These are phyloP conservation scores for Elongisporangium undulatum DNA, from an alignment of 352 stramenopile species.

Conservation along the genomic window DNA sequence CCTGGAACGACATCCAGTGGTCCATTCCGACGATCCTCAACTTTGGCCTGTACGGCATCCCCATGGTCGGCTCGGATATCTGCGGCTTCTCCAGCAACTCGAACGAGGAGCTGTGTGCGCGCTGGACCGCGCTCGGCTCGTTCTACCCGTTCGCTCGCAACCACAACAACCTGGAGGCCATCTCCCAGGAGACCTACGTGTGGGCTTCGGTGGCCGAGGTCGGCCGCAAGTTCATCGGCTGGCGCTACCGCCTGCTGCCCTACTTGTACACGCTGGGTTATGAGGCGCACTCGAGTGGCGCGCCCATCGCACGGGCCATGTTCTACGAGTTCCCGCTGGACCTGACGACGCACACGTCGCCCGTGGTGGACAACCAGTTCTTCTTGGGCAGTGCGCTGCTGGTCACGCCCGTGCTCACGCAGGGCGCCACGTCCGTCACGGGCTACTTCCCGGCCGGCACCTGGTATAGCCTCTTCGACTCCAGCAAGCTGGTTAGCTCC, in stretches of 20 bases:
- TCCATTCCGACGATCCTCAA: slow-evolving; percentile 38
- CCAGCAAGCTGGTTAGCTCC: slow-evolving; percentile 9
- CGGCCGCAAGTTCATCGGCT: slow-evolving; percentile 28
- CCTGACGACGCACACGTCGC: slow-evolving; percentile 9
- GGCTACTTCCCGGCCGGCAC: slow-evolving; percentile 24
- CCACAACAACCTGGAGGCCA: slow-evolving; percentile 42
- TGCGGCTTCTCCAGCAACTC: slow-evolving; percentile 40
- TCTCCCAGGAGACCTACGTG: slow-evolving; percentile 42
- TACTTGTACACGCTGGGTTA: slow-evolving; percentile 55
- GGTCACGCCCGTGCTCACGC: slow-evolving; percentile 32
- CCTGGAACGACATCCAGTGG: slow-evolving; percentile 48
- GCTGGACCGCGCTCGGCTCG: slow-evolving; percentile 38
- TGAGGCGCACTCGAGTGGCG: slow-evolving; percentile 20
- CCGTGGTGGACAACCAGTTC: slow-evolving; percentile 30
- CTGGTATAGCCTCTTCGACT: slow-evolving; percentile 33
- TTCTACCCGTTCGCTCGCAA: slow-evolving; percentile 58
- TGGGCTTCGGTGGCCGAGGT: slow-evolving; percentile 24
- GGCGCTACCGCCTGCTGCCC: slow-evolving; percentile 46
- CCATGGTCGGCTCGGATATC: slow-evolving; percentile 56
- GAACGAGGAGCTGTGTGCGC: slow-evolving; percentile 43
- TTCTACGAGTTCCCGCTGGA: slow-evolving; percentile 43
- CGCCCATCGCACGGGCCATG: slow-evolving; percentile 24
- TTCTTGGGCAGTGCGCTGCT: slow-evolving; percentile 37
- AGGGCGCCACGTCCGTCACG: slow-evolving; percentile 21
- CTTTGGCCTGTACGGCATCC: slow-evolving; percentile 50